phyloP scores from a whole-genome alignment of 1,139 yeast species.

The Yamadazyma dushanensis region DNA sequence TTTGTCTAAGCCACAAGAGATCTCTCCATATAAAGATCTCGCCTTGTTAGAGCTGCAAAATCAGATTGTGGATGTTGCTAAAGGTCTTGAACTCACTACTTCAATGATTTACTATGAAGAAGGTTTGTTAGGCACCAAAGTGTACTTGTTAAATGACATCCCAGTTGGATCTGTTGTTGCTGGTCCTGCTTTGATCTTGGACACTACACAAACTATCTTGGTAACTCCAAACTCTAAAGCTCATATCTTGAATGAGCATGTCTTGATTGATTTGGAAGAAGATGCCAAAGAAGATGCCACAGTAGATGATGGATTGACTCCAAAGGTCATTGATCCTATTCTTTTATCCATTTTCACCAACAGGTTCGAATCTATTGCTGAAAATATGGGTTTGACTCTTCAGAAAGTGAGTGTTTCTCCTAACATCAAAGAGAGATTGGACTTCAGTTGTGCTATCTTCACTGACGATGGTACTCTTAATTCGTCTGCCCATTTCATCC shows the following conservation, averaged over 20 bases:
- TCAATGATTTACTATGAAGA: slow-evolving; percentile 11
- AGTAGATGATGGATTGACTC: not conserved
- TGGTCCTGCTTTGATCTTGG: slow-evolving; percentile 87
- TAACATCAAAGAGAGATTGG: slow-evolving; percentile 77
- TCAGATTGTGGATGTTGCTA: not conserved
- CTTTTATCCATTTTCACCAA: slow-evolving; percentile 76
- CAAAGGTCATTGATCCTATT: slow-evolving; percentile 56
- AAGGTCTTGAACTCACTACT: slow-evolving; percentile 2
- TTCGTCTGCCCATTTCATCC: slow-evolving; percentile 86
- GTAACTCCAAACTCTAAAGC: slow-evolving; percentile 73
- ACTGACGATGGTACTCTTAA: slow-evolving; percentile 72
- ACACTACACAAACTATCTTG: slow-evolving; percentile 82
- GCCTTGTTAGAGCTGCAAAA: not conserved
- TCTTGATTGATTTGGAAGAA: slow-evolving; percentile 35
- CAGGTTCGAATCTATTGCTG: slow-evolving; percentile 84
- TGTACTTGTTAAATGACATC: slow-evolving; percentile 54
- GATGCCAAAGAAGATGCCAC: slow-evolving; percentile 26
- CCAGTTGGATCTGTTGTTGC: slow-evolving; percentile 49
- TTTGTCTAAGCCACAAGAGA: slow-evolving; percentile 10
- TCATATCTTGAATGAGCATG: slow-evolving; percentile 50
- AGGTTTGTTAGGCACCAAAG: slow-evolving; percentile 9
- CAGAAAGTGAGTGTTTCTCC: slow-evolving; percentile 80
- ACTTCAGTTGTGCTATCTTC: slow-evolving; percentile 80
- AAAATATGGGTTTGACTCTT: slow-evolving; percentile 81
- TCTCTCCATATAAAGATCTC: slow-evolving; percentile 12